phyloP scores from a whole-genome alignment of 1,139 yeast species.

The Nakaseomyces sp. region DNA sequence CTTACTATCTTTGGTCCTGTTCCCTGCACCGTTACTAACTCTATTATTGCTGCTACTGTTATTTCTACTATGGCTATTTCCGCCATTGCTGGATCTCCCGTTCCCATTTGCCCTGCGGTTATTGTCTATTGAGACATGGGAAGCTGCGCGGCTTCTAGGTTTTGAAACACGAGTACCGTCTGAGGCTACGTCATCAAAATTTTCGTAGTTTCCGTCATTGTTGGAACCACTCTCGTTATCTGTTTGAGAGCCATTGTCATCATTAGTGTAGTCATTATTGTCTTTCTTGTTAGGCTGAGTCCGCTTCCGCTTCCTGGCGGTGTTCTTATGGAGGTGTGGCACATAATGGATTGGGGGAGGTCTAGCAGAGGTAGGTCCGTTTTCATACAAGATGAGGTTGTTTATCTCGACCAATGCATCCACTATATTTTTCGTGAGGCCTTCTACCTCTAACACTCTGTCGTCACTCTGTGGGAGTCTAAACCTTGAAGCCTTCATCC shows the following conservation, averaged over 20 bases:
- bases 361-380: not conserved
- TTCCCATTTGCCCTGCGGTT: not conserved
- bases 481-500: constrained; percentile 81
- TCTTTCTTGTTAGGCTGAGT: not conserved
- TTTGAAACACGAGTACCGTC: not conserved
- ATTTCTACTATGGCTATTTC: not conserved
- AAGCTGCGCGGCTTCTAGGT: not conserved
- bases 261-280: not conserved
- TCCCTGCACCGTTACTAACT: not conserved
- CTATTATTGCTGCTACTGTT: not conserved
- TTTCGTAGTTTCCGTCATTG: not conserved
- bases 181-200: not conserved
- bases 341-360: not conserved
- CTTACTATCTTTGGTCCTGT: not conserved
- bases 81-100: too few relatives aligned
- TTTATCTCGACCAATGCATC: constrained; percentile 46
- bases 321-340: not conserved
- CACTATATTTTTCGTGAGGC: constrained; percentile 57
- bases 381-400: constrained; percentile 17
- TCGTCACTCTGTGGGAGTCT: constrained; percentile 76
- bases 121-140: not conserved
- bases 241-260: not conserved
- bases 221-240: too few relatives aligned
- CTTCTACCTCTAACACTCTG: constrained; percentile 80
- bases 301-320: not conserved